Percentiles rank a stretch among this genome's conserved stretches.
Evolutionary conservation across 192 early-diverging fungal genomes (phyloP).

Genomic region (Umbelopsis sp.): DNA sequence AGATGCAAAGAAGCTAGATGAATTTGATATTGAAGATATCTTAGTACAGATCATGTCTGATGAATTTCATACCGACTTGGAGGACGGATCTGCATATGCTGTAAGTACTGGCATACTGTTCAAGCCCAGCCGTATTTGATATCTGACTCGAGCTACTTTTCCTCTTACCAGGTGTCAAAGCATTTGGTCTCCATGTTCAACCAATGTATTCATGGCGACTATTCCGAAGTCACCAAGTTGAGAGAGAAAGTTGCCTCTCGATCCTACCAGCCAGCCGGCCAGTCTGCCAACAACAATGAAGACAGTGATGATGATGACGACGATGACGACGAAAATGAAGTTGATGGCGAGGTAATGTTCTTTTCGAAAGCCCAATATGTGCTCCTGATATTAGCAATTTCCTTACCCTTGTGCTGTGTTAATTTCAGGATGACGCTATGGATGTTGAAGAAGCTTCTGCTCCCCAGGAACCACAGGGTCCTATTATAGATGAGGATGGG

Average conservation of each 20-base stretch:
- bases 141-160: not conserved
- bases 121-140: not conserved
- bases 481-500: slow-evolving; percentile 48
- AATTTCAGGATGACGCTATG: slow-evolving; percentile 27
- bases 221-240: slow-evolving; percentile 29
- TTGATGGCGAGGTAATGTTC: not conserved
- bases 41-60: slow-evolving; percentile 57
- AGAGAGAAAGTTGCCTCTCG: slow-evolving; percentile 24
- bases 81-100: slow-evolving; percentile 59
- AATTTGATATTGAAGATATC: slow-evolving; percentile 56
- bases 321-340: slow-evolving; percentile 29
- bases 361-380: no score
- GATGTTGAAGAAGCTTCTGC: slow-evolving; percentile 37
- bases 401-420: not conserved
- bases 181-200: slow-evolving; percentile 43
- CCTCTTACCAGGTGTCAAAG: slow-evolving; percentile 33
- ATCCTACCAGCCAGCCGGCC: slow-evolving; percentile 1
- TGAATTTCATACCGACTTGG: slow-evolving; percentile 54
- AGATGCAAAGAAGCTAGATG: slow-evolving; percentile 56
- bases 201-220: slow-evolving; percentile 49
- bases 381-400: not conserved
- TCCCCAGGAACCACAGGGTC: slow-evolving; percentile 35
- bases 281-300: slow-evolving; percentile 26
- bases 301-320: slow-evolving; percentile 35
- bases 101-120: slow-evolving; percentile 17